Evolutionary conservation across 208 protist genomes (phyloP), one percentile per base, ranked within the genome.

Genomic region (Wallacemonas sp.): DNA sequence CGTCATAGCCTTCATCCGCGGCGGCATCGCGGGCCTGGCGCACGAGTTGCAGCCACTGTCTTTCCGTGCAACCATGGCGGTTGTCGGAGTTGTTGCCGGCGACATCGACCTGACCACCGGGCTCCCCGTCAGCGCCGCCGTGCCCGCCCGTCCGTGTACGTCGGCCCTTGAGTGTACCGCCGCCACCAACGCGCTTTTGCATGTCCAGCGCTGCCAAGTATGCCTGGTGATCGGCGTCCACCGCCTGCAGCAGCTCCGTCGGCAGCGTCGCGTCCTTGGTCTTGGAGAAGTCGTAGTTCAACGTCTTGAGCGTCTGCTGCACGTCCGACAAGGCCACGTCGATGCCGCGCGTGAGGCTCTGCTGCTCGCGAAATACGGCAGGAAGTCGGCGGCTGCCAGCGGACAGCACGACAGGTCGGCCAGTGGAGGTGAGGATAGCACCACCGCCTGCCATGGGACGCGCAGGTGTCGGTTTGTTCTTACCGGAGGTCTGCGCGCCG

Each of bases 1-100:
- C 84, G 2, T 65, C 63, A 1, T 75, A 54, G 25, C 85, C 81
- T 39, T 95, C 84, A 33, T 95, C 89, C 2, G 86, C 89, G 11
- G 89, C 86, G 0, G 80, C 81, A 4, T 74, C 74, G 50, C 89
- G 80, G 1, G 77, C 79, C 14, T 86, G 80, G 29, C 67, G 44
- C 23, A 94, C 65, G 41, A 78, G 69, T 33, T 63, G 68, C 39
- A 71, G 48, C 57, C 67, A 57, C 32, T 73, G 66, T 48, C 65
- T 26, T 41, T 82, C 70, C 54, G 57, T 62, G 59, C 62, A 67
- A 20, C 41, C 63, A 14, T 70, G 45, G 18, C 52, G 55, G 2
- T 59, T 59, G 32, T 59, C n/a, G 45, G 49, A 48, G 23, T 49
- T 45, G 16, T 61, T 62, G 31, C 59, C 44, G 23, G 41, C 18